phyloP scores from a whole-genome alignment of 2,329 filamentous ascomycete genomes.

The Trichoderma sp. region DNA sequence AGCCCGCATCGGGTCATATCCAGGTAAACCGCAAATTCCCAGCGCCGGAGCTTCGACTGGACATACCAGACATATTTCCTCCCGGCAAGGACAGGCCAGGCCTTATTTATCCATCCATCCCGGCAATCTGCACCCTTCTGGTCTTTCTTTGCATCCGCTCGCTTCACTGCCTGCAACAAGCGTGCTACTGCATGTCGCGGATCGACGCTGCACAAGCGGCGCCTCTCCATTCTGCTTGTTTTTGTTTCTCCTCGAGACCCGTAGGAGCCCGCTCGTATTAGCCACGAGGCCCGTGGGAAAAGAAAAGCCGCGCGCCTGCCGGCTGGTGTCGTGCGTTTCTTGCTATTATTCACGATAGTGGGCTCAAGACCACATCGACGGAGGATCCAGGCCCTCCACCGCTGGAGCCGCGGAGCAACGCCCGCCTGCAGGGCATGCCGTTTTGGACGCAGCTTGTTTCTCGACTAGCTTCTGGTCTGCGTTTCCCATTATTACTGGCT shows the following conservation, averaged over 20 bases:
- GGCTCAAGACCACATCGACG: slow-evolving; percentile 17
- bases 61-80: background rate
- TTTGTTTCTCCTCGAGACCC: slow-evolving; percentile 25
- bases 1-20: slow-evolving; percentile 1
- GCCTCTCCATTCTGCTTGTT: slow-evolving; percentile 27
- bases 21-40: background rate
- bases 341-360: slow-evolving; percentile 16
- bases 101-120: slow-evolving; percentile 11
- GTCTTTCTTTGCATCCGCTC: slow-evolving; percentile 23
- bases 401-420: slow-evolving; percentile 19
- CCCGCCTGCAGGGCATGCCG: slow-evolving; percentile 3
- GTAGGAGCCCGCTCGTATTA: slow-evolving; percentile 20
- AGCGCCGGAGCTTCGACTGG: slow-evolving; percentile 5
- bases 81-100: background rate
- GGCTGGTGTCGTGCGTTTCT: slow-evolving; percentile 21
- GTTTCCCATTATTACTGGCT: slow-evolving; percentile 13
- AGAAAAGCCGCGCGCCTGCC: slow-evolving; percentile 26
- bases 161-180: slow-evolving; percentile 28
- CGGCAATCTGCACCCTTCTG: slow-evolving; percentile 15
- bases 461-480: slow-evolving; percentile 16
- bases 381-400: slow-evolving; percentile 16
- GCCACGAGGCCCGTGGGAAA: slow-evolving; percentile 20
- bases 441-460: slow-evolving; percentile 9
- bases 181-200: slow-evolving; percentile 31
- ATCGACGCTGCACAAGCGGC: slow-evolving; percentile 33